Conservation (phyloP, 1,284 basidiomycete genomes). For the Ustilago trichophora region DNA sequence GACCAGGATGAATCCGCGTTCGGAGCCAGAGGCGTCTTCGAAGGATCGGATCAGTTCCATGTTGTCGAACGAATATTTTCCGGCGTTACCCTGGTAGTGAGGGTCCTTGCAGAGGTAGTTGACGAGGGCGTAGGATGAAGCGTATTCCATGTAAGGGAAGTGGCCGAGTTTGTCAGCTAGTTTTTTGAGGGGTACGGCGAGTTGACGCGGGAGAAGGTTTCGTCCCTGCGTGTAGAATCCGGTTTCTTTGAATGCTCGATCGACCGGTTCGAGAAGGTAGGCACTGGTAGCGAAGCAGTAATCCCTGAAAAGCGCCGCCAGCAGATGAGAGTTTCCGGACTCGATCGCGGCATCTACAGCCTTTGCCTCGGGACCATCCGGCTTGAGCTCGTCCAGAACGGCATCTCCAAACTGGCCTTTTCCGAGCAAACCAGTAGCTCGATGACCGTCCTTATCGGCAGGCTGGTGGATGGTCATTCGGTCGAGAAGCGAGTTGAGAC, state of each 20-base stretch:
- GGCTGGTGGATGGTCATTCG: conserved; percentile 63
- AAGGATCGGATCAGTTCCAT: conserved; percentile 60
- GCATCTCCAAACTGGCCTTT: conserved; percentile 59
- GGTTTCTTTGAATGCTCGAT: conserved; percentile 49
- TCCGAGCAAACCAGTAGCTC: conserved; percentile 54
- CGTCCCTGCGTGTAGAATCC: conserved; percentile 56
- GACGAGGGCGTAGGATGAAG: conserved; percentile 56
- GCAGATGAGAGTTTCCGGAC: conserved; percentile 40
- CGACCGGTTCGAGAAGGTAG: conserved; percentile 62
- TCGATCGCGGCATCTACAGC: conserved; percentile 47
- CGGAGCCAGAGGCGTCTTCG: conserved; percentile 54
- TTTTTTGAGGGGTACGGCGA: conserved; percentile 57
- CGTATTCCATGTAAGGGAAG: conserved; percentile 62
- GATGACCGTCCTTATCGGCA: conserved; percentile 41
- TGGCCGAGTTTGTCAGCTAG: conserved; percentile 59
- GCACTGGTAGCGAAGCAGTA: conserved; percentile 62
- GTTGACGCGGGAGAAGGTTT: conserved; percentile 39
- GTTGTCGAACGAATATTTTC: conserved; percentile 58
- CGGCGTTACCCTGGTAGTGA: conserved; percentile 37
- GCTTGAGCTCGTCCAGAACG: conserved; percentile 49
- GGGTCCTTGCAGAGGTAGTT: conserved; percentile 52
- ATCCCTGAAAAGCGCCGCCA: conserved; percentile 64
- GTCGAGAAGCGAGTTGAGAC: conserved; percentile 52
- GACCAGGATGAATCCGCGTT: conserved; percentile 60
- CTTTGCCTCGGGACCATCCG: conserved; percentile 31